Evolutionary conservation across 768 basidiomycete genomes (phyloP).

Genomic region (Tricholomella constricta): DNA sequence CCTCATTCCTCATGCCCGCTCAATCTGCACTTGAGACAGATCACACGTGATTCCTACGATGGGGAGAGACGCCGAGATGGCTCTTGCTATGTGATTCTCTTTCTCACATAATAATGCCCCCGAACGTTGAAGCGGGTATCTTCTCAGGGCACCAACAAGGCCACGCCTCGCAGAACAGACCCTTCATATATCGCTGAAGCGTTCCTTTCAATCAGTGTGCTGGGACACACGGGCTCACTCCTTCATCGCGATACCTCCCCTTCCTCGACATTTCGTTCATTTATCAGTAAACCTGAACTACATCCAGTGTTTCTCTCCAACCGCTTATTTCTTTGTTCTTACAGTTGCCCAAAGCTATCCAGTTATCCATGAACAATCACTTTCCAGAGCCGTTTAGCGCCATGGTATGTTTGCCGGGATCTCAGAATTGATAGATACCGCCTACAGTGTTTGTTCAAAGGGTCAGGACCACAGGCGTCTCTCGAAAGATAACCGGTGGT

Average conservation of each 20-base stretch:
- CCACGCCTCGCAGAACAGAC: neutral
- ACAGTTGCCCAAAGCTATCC: neutral
- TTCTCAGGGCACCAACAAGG: conserved; percentile 6
- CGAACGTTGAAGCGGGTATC: neutral
- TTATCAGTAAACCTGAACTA: neutral
- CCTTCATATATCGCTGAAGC: neutral
- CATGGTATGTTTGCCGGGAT: neutral
- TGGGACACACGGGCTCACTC: neutral
- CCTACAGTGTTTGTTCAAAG: neutral
- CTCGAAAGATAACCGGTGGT: conserved; percentile 45
- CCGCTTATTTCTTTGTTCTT: neutral
- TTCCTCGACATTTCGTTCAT: neutral
- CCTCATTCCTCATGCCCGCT: neutral
- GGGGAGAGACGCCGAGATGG: neutral
- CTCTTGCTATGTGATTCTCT: conserved; percentile 1
- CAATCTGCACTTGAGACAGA: neutral
- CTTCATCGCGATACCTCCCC: neutral
- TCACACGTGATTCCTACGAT: neutral
- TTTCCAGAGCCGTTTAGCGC: neutral
- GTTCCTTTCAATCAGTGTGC: neutral
- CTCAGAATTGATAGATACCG: neutral
- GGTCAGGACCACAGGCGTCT: neutral
- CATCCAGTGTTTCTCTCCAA: neutral
- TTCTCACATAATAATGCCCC: conserved; percentile 2
- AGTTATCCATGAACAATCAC: neutral